A percentile compares a stretch with the other conserved stretches of the same genome.
Conservation (phyloP, 192 early-diverging fungal genomes). For the Martensiomyces pterosporus region DNA sequence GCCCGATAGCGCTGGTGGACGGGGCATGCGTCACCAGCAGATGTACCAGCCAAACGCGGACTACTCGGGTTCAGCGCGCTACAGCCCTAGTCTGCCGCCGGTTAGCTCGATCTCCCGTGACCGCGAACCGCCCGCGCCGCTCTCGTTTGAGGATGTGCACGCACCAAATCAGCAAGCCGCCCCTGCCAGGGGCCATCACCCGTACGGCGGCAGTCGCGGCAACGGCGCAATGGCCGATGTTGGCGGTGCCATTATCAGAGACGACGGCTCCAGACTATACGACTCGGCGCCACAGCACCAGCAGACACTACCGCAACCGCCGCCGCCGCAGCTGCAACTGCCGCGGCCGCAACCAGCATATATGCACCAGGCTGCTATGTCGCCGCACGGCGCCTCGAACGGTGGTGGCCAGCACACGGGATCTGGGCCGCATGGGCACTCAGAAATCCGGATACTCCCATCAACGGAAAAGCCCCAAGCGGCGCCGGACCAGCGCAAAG, state of each 20-base stretch:
- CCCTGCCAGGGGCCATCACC: too few relatives aligned
- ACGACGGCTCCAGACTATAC: too few relatives aligned
- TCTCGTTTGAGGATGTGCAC: conserved; percentile 22
- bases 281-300: background rate
- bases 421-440: too few relatives aligned
- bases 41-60: conserved; percentile 6
- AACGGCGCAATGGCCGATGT: too few relatives aligned
- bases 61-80: conserved; percentile 1
- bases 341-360: background rate
- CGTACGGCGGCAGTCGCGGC: too few relatives aligned
- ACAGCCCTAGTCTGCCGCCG: conserved; percentile 3
- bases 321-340: background rate
- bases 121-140: conserved; percentile 25
- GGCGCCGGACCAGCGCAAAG: background rate
- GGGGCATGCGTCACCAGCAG: conserved; percentile 8
- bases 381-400: background rate
- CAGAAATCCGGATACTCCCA: conserved; percentile 40
- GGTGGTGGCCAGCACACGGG: background rate
- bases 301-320: background rate
- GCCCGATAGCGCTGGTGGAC: conserved; percentile 7
- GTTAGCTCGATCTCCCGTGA: conserved; percentile 2
- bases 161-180: conserved; percentile 5
- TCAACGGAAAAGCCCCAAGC: conserved; percentile 23
- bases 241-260: too few relatives aligned
- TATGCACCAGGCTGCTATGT: background rate